These are phyloP conservation scores for Pseudoscleropodium purum DNA, from an alignment of 225 moss, liverwort and hornwort species.

Conservation along the genomic window DNA sequence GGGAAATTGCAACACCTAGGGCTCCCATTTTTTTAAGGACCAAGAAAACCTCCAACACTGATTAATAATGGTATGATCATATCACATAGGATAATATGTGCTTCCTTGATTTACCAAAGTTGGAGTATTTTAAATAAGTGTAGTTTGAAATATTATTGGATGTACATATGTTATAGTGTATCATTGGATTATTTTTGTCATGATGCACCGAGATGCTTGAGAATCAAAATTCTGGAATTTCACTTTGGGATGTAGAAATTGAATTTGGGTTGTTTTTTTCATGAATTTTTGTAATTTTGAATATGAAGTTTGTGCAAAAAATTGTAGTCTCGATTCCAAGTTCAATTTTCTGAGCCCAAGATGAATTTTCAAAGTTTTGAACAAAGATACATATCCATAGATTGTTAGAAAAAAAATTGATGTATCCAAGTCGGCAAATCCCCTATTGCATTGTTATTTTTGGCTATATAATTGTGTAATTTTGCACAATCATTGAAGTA, in stretches of 20 bases:
- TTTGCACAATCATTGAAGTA: background rate
- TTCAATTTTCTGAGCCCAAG: background rate
- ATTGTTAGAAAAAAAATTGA: background rate
- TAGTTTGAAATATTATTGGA: background rate
- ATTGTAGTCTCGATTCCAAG: background rate
- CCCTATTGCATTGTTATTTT: background rate
- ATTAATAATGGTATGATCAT: background rate
- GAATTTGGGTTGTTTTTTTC: background rate
- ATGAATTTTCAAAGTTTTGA: background rate
- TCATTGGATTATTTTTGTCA: background rate
- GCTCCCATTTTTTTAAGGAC: rapidly evolving
- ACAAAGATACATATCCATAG: background rate
- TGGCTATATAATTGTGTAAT: background rate
- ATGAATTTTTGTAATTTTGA: background rate
- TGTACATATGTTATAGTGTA: background rate
- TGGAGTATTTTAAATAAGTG: background rate
- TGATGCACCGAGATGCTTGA: rapidly evolving
- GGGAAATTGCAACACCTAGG: rapidly evolving
- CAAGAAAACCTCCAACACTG: rapidly evolving
- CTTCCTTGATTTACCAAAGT: background rate
- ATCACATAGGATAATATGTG: background rate
- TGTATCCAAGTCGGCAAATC: too few species aligned
- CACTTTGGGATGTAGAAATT: background rate
- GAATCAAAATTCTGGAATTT: background rate
- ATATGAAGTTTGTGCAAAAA: background rate